Evolutionary conservation across 2,329 filamentous ascomycete species (phyloP).

Genomic region (Lachnellula subtilissima): DNA sequence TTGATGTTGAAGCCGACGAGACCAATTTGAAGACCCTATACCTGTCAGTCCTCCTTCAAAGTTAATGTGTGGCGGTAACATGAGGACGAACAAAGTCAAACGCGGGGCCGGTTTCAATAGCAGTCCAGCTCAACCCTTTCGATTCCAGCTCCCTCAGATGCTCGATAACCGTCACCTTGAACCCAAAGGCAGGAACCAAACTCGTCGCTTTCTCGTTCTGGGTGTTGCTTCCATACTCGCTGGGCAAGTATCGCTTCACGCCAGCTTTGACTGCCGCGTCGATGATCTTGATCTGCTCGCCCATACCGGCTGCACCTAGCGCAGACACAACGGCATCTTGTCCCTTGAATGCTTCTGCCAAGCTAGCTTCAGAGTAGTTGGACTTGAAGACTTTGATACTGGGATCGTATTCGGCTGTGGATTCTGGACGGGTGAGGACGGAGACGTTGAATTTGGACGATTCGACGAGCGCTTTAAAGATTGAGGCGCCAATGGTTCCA

Average conservation of each 20-base stretch:
- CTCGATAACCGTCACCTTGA: conserved; percentile 34
- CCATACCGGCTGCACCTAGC: conserved; percentile 4
- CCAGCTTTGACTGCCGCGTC: conserved; percentile 53
- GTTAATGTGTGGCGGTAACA: conserved; percentile 22
- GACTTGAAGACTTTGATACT: conserved; percentile 18
- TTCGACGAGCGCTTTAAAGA: conserved; percentile 29
- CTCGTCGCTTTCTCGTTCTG: conserved; percentile 4
- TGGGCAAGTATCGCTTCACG: conserved; percentile 54
- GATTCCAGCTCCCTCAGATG: conserved; percentile 25
- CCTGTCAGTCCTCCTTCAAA: conserved; percentile 3
- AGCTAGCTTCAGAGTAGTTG: conserved; percentile 10
- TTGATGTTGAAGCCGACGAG: conserved; percentile 32
- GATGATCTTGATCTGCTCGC: conserved; percentile 35
- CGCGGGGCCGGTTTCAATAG: conserved; percentile 25
- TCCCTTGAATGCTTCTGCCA: conserved; percentile 26
- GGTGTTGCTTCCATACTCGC: conserved; percentile 42
- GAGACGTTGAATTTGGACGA: conserved; percentile 28
- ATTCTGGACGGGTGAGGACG: conserved; percentile 31
- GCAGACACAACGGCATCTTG: conserved; percentile 22
- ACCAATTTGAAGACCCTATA: conserved; percentile 27
- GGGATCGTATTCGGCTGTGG: conserved; percentile 21
- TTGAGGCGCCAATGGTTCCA: conserved; percentile 29
- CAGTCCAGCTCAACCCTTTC: conserved; percentile 30
- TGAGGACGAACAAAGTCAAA: conserved; percentile 19
- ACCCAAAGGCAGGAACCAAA: conserved; percentile 28